Percentiles rank a stretch among this genome's conserved stretches.
Evolutionary conservation across 2,329 filamentous ascomycete species (phyloP).

Genomic region (Diaporthe sp.): DNA sequence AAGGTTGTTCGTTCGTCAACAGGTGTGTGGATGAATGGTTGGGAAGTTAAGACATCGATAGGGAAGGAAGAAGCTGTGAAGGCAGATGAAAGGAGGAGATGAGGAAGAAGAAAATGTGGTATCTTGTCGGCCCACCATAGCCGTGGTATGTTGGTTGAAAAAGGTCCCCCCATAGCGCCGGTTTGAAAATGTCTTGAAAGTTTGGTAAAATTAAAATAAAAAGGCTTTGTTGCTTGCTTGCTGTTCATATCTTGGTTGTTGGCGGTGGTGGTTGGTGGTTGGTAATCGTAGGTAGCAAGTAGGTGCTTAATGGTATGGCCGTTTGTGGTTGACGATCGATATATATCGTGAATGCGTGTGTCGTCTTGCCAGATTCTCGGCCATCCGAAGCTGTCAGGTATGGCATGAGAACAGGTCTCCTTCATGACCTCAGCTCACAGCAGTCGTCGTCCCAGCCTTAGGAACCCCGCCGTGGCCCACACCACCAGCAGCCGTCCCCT

Average conservation of each 20-base stretch:
- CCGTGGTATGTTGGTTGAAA: constrained; percentile 8
- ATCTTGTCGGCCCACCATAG: constrained; percentile 11
- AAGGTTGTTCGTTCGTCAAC: neutral
- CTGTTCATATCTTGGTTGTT: neutral
- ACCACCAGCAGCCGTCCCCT: neutral
- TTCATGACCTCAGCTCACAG: neutral
- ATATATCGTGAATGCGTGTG: neutral
- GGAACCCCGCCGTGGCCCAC: neutral
- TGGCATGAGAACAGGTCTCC: neutral
- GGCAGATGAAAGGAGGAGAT: neutral
- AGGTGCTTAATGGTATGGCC: too few relatives aligned
- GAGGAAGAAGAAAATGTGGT: constrained; percentile 10
- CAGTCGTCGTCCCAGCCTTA: neutral
- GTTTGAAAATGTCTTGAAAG: constrained; percentile 21
- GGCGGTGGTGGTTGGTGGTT: neutral
- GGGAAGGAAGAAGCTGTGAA: neutral
- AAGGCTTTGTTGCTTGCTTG: neutral
- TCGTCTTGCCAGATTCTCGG: neutral
- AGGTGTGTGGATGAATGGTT: neutral
- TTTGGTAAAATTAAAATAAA: constrained; percentile 1
- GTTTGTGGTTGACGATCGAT: too few relatives aligned
- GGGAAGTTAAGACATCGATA: neutral
- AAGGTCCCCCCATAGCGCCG: constrained; percentile 7
- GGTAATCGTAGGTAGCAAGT: neutral
- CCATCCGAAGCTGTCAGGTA: neutral